Percentiles rank a stretch among this genome's conserved stretches.
Evolutionary conservation across 2,329 filamentous ascomycete species (phyloP).

Genomic region (Aspergillus amoenus): DNA sequence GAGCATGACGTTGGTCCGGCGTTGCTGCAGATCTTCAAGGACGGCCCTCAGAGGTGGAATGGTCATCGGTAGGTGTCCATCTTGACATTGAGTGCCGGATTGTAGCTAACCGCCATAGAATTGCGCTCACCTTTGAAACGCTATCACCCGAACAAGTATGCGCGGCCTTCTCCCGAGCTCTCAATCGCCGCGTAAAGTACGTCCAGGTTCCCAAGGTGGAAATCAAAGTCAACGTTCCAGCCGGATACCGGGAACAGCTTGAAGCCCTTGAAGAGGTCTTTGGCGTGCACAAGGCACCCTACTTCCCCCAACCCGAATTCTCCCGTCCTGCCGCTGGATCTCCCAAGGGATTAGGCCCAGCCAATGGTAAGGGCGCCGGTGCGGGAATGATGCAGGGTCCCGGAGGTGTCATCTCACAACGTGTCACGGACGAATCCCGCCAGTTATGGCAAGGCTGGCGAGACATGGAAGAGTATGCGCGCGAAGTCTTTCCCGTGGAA

Average conservation of each 20-base stretch:
- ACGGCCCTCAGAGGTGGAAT: slow-evolving; percentile 82
- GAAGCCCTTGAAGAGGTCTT: slow-evolving; percentile 63
- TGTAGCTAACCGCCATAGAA: slow-evolving; percentile 49
- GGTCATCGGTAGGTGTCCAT: slow-evolving; percentile 58
- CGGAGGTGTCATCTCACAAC: slow-evolving; percentile 61
- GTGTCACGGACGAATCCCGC: slow-evolving; percentile 72
- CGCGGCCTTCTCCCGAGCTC: slow-evolving; percentile 72
- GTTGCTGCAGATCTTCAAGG: slow-evolving; percentile 91
- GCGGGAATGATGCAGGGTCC: slow-evolving; percentile 48
- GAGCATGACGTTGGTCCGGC: slow-evolving; percentile 95
- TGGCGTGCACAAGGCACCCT: slow-evolving; percentile 59
- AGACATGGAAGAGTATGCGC: slow-evolving; percentile 88
- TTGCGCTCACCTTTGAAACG: slow-evolving; percentile 88
- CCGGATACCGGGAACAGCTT: slow-evolving; percentile 85
- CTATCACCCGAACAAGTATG: slow-evolving; percentile 82
- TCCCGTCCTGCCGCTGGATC: slow-evolving; percentile 40
- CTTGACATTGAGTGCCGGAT: neutral
- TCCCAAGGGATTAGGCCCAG: slow-evolving; percentile 38
- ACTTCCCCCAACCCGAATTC: slow-evolving; percentile 62
- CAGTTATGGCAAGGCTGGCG: slow-evolving; percentile 89
- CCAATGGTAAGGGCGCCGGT: slow-evolving; percentile 40
- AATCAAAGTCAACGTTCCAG: slow-evolving; percentile 79
- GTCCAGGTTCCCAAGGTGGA: slow-evolving; percentile 71
- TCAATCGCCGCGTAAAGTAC: slow-evolving; percentile 77
- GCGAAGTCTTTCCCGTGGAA: slow-evolving; percentile 90